phyloP scores from a whole-genome alignment of 371 early-diverging fungal species.

The Mortierella sp. region DNA sequence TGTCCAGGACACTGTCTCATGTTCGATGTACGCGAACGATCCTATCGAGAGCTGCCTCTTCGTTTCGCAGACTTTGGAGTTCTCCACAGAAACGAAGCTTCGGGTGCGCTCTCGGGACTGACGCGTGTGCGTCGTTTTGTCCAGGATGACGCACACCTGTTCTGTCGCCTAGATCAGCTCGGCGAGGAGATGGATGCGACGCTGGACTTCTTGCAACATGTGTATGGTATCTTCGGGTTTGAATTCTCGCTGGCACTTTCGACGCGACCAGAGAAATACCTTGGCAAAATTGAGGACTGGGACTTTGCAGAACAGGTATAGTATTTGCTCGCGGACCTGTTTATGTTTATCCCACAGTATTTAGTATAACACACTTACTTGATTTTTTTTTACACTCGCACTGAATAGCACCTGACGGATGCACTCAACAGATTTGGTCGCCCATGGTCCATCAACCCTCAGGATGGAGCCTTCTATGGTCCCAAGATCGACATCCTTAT shows the following conservation, averaged over 20 bases:
- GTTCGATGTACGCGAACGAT: slow-evolving; percentile 93
- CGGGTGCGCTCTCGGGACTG: slow-evolving; percentile 97
- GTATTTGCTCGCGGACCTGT: too few relatives aligned
- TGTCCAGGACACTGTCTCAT: slow-evolving; percentile 99
- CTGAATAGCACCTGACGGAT: slow-evolving; percentile 67
- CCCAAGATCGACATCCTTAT: slow-evolving; percentile 99
- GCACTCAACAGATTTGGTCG: slow-evolving; percentile 82
- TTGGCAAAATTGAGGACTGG: slow-evolving; percentile 96
- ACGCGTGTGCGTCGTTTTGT: slow-evolving; percentile 99
- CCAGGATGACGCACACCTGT: slow-evolving; percentile 99
- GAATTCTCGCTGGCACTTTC: slow-evolving; percentile 91
- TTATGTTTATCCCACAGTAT: too few relatives aligned
- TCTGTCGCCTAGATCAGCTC: slow-evolving; percentile 91
- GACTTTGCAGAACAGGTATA: slow-evolving; percentile 88
- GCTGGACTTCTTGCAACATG: slow-evolving; percentile 86
- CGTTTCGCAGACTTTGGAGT: slow-evolving; percentile 99
- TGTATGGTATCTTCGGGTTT: slow-evolving; percentile 91
- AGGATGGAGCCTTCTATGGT: slow-evolving; percentile 99
- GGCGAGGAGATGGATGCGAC: slow-evolving; percentile 83
- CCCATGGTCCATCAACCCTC: slow-evolving; percentile 92
- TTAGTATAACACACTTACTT: too few relatives aligned
- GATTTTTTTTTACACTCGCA: too few relatives aligned
- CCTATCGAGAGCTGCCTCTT: slow-evolving; percentile 97
- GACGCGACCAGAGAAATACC: slow-evolving; percentile 94
- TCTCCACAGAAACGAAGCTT: slow-evolving; percentile 98